A percentile compares a stretch with the other conserved stretches of the same genome.
phyloP scores from a whole-genome alignment of 1,284 basidiomycete species.

The Grifola frondosa region DNA sequence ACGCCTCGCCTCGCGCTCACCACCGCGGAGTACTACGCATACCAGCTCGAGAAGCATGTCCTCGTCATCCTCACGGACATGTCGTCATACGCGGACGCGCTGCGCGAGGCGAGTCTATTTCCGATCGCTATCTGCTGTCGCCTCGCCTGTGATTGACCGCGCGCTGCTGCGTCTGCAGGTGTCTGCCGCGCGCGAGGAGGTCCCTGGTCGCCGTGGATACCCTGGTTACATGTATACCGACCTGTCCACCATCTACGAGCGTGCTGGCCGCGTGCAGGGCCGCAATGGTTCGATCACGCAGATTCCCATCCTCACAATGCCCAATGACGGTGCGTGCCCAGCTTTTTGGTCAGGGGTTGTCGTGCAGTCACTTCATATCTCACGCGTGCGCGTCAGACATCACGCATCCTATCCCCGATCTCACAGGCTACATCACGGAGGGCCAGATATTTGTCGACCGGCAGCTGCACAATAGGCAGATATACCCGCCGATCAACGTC shows the following conservation, averaged over 20 bases:
- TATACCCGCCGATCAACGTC: constrained; percentile 99
- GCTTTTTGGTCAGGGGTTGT: constrained; percentile 16
- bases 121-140: constrained; percentile 1
- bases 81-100: constrained; percentile 96
- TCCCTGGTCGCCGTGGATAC: constrained; percentile 99
- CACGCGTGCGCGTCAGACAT: constrained; percentile 71
- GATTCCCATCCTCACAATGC: constrained; percentile 99
- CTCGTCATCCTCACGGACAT: constrained; percentile 99
- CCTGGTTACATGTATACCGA: constrained; percentile 99
- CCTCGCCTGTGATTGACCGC: constrained; percentile 1
- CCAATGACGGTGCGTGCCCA: constrained; percentile 84
- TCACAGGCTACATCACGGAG: constrained; percentile 99
- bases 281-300: constrained; percentile 99
- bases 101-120: constrained; percentile 75
- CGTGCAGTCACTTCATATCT: constrained; percentile 13
- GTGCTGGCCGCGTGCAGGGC: constrained; percentile 97
- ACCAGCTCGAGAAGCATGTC: constrained; percentile 99
- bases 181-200: constrained; percentile 98
- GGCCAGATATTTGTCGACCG: constrained; percentile 99
- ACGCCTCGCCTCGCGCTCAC: constrained; percentile 98
- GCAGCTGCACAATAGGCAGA: constrained; percentile 90
- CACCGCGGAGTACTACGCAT: constrained; percentile 99
- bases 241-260: constrained; percentile 98
- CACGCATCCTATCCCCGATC: constrained; percentile 99
- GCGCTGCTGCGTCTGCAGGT: constrained; percentile 49